phyloP scores from a whole-genome alignment of 2,329 filamentous ascomycete genomes.

The Aspergillus hortae region DNA sequence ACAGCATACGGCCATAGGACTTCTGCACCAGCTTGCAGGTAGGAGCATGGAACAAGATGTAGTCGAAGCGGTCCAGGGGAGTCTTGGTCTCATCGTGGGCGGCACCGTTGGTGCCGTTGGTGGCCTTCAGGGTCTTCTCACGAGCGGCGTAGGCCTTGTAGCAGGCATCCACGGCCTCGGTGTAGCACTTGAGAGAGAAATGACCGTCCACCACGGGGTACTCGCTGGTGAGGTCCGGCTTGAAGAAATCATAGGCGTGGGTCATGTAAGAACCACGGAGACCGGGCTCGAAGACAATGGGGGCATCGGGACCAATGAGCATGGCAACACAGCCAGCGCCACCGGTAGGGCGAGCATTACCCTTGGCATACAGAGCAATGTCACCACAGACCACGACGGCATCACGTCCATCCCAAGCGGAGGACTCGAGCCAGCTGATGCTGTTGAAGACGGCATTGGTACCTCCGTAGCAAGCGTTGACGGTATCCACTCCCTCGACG shows the following conservation, averaged over 20 bases:
- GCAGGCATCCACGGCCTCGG: slow-evolving; percentile 72
- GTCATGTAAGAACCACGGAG: slow-evolving; percentile 77
- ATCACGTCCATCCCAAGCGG: slow-evolving; percentile 79
- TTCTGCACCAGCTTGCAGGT: slow-evolving; percentile 86
- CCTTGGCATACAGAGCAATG: slow-evolving; percentile 83
- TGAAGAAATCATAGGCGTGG: slow-evolving; percentile 87
- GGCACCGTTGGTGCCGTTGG: slow-evolving; percentile 49
- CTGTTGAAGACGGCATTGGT: slow-evolving; percentile 82
- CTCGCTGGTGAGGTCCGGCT: slow-evolving; percentile 82
- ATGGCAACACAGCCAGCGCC: slow-evolving; percentile 76
- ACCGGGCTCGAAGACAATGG: slow-evolving; percentile 72
- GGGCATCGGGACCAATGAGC: slow-evolving; percentile 74
- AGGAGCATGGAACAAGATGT: slow-evolving; percentile 77
- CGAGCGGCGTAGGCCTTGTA: slow-evolving; percentile 78
- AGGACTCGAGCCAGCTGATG: slow-evolving; percentile 83
- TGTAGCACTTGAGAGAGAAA: slow-evolving; percentile 79
- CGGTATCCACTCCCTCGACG: slow-evolving; percentile 76
- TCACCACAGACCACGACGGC: slow-evolving; percentile 77
- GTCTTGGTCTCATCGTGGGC: slow-evolving; percentile 52
- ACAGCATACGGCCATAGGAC: slow-evolving; percentile 77
- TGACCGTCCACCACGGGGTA: slow-evolving; percentile 83
- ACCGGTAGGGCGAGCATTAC: slow-evolving; percentile 74
- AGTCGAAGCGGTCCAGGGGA: slow-evolving; percentile 75
- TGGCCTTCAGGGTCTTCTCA: slow-evolving; percentile 57
- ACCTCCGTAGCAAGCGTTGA: slow-evolving; percentile 84